These are phyloP conservation scores for Apiospora phragmitis DNA, from an alignment of 2,329 filamentous ascomycete species.

Conservation along the genomic window DNA sequence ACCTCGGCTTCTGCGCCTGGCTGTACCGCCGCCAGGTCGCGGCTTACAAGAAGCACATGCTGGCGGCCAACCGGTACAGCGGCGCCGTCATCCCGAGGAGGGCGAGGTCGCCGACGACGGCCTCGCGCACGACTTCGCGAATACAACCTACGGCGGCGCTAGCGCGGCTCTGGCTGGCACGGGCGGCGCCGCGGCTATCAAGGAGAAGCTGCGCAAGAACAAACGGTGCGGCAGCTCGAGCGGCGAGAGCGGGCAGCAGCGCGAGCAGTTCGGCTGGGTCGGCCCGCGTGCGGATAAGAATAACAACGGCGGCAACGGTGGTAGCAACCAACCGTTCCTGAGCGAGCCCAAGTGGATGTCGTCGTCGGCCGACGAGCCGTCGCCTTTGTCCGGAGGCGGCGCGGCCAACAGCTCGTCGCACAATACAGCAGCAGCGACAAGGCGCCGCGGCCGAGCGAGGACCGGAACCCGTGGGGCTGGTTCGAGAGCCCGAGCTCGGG, in stretches of 20 bases:
- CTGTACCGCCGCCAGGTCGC: constrained; percentile 70
- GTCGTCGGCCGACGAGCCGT: constrained; percentile 28
- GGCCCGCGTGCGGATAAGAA: too few species aligned
- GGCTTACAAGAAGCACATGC: constrained; percentile 70
- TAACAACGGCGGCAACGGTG: background rate
- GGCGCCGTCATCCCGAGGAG: constrained; percentile 38
- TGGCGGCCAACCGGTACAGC: constrained; percentile 60
- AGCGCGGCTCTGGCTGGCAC: constrained; percentile 15
- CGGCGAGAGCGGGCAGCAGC: constrained; percentile 14
- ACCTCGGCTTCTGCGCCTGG: constrained; percentile 72
- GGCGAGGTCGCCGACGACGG: constrained; percentile 29
- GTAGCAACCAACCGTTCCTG: constrained; percentile 12
- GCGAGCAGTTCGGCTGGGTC: constrained; percentile 22
- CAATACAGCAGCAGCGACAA: constrained; percentile 7
- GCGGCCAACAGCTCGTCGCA: background rate
- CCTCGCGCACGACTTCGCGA: constrained; percentile 19
- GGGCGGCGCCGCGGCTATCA: constrained; percentile 13
- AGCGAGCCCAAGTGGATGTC: constrained; percentile 23
- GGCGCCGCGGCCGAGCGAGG: constrained; percentile 26
- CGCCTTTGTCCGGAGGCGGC: constrained; percentile 12
- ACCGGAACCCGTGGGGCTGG: constrained; percentile 27
- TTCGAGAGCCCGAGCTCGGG: constrained; percentile 22
- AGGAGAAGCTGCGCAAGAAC: constrained; percentile 30
- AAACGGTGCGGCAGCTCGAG: constrained; percentile 5
- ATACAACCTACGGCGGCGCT: constrained; percentile 20